Evolutionary conservation across 1,139 yeast genomes (phyloP).

Genomic region (Debaryomyces fabryi): DNA sequence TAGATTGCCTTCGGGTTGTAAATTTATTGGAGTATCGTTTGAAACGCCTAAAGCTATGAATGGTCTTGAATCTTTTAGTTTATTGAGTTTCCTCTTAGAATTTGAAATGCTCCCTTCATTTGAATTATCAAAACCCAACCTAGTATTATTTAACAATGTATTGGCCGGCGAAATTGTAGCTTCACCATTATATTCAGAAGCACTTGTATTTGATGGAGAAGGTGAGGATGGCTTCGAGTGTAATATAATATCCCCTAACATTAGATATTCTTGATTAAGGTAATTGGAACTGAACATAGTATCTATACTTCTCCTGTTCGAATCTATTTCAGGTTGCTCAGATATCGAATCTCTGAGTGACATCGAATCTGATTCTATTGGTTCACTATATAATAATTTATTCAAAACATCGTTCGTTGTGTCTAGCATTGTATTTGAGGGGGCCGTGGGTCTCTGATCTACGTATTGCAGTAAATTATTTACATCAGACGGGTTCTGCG

Average conservation of each 20-base stretch:
- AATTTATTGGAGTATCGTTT: slow-evolving; percentile 15
- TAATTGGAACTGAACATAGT: slow-evolving; percentile 40
- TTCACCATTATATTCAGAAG: slow-evolving; percentile 24
- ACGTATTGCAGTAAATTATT: neutral
- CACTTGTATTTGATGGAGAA: slow-evolving; percentile 36
- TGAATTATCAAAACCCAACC: neutral
- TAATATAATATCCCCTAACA: slow-evolving; percentile 57
- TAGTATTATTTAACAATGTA: slow-evolving; percentile 7
- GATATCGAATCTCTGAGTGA: slow-evolving; percentile 21
- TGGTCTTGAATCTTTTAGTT: slow-evolving; percentile 40
- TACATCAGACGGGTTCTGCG: neutral
- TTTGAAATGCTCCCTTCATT: slow-evolving; percentile 9
- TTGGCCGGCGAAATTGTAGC: slow-evolving; percentile 20
- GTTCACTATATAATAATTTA: slow-evolving; percentile 24
- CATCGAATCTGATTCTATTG: slow-evolving; percentile 20
- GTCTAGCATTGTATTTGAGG: slow-evolving; percentile 28
- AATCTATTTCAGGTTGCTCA: neutral
- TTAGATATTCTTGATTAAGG: slow-evolving; percentile 58
- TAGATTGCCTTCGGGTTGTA: neutral
- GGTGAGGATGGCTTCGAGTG: slow-evolving; percentile 58
- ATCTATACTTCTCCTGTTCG: slow-evolving; percentile 14
- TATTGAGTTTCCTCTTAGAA: slow-evolving; percentile 15
- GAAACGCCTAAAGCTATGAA: slow-evolving; percentile 46
- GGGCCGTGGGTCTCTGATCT: neutral
- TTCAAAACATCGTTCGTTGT: slow-evolving; percentile 45